Evolutionary conservation across 208 protist genomes (phyloP), one percentile per base, ranked within the genome.

Genomic region (Leishmania braziliensis): DNA sequence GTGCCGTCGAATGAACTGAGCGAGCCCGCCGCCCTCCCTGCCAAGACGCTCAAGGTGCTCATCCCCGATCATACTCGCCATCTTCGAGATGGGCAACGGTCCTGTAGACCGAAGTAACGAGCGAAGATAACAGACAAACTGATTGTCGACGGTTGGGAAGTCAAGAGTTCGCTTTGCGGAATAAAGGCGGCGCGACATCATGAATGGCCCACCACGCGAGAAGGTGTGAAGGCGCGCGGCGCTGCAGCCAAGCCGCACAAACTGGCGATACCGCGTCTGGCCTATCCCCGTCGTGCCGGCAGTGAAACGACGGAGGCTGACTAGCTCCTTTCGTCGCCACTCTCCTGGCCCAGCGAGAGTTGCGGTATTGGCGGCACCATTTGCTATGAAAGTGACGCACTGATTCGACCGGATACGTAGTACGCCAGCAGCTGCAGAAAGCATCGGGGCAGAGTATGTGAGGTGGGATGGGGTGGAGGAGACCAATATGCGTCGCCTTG

Each of bases 61-160:
- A 53, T 97, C 95, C 23, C 77, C 82, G 5, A 97, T 75, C 26
- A 90, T 58, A 1, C 85, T 60, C 18, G 84, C 90, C 26, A 96
- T 77, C 74, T 91, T 90, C 3, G 93, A 84, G 3, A 97, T 71
- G 16, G 95, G 95, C 33, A 95, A 62, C 10, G 92, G 89, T 2
- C 95, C 91, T 48, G 84, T 77, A 5, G 23, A 68, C 43, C 79
- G 76, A 5, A 86, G 63, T 3, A 69, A 29, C 26, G 75, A 53
- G 36, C 75, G 78, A 54, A 76, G n/a, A 36, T 53, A 50, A 36
- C 66, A 14, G 1, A 77, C 62, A 29, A 60, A 43, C 23, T 6
- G 20, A 20, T 74, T 50, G 58, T 78, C 54, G 36, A 14, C 39
- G 9, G 33, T 20, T 20, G 68, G n/a, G 36, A 4, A 0, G 0